These are phyloP conservation scores for Aspergillus sp. DNA, from an alignment of 2,329 filamentous ascomycete species.

Conservation along the genomic window DNA sequence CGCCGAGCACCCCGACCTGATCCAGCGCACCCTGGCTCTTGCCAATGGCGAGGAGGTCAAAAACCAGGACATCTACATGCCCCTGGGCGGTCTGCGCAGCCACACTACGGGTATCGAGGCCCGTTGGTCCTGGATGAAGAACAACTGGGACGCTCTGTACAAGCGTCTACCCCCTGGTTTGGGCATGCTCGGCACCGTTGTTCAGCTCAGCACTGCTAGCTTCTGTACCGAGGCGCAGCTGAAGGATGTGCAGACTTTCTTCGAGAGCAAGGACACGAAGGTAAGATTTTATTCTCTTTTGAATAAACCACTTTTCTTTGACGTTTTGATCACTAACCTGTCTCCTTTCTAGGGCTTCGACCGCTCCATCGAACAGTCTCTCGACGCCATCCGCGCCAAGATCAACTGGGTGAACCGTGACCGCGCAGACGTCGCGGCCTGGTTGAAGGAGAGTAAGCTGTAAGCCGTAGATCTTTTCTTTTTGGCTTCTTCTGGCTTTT, in stretches of 20 bases:
- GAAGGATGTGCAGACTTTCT: slow-evolving; percentile 75
- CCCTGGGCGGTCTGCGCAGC: slow-evolving; percentile 73
- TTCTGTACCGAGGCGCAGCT: slow-evolving; percentile 78
- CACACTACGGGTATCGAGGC: slow-evolving; percentile 77
- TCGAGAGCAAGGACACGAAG: slow-evolving; percentile 76
- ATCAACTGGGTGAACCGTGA: slow-evolving; percentile 77
- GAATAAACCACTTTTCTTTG: background rate
- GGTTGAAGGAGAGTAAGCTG: slow-evolving; percentile 56
- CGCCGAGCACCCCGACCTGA: slow-evolving; percentile 73
- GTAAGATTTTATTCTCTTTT: slow-evolving; percentile 30
- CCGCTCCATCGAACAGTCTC: slow-evolving; percentile 82
- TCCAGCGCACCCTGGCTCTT: slow-evolving; percentile 75
- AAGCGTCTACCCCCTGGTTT: slow-evolving; percentile 82
- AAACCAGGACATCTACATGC: slow-evolving; percentile 92
- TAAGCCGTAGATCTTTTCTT: slow-evolving; percentile 11
- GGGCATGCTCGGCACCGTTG: slow-evolving; percentile 80
- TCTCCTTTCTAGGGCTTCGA: slow-evolving; percentile 63
- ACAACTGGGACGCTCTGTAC: slow-evolving; percentile 83
- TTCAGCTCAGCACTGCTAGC: slow-evolving; percentile 76
- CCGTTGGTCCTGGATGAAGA: slow-evolving; percentile 78
- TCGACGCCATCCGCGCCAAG: slow-evolving; percentile 83
- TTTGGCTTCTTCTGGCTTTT: background rate
- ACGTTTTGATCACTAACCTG: slow-evolving; percentile 4
- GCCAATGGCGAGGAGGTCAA: slow-evolving; percentile 80
- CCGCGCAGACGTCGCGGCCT: slow-evolving; percentile 69